These are phyloP conservation scores for Sclerotinia borealis DNA, from an alignment of 2,329 filamentous ascomycete genomes.

Conservation along the genomic window DNA sequence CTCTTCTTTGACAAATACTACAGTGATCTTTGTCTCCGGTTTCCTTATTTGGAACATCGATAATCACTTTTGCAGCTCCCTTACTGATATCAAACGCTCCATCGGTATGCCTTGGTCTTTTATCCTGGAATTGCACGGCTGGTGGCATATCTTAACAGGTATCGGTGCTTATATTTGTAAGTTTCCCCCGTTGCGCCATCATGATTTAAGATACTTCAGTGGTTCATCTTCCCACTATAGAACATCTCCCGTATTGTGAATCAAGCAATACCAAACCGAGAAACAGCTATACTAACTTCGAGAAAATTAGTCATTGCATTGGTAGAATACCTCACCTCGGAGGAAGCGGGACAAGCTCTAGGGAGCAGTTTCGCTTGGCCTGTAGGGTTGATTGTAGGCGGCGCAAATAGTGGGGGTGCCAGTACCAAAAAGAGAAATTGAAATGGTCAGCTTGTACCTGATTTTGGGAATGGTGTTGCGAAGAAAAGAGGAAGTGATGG, in stretches of 20 bases:
- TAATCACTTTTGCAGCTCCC: conserved; percentile 43
- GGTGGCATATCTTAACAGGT: conserved; percentile 59
- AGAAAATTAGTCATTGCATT: conserved; percentile 28
- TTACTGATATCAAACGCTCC: conserved; percentile 39
- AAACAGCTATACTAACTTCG: conserved; percentile 6
- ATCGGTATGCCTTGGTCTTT: conserved; percentile 51
- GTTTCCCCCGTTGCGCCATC: too few relatives aligned
- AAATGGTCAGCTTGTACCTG: too few relatives aligned
- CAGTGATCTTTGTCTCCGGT: conserved; percentile 37
- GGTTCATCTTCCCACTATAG: too few relatives aligned
- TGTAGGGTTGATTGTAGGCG: conserved; percentile 19
- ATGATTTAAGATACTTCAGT: too few relatives aligned
- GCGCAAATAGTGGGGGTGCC: not conserved
- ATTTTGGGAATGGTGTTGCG: too few relatives aligned
- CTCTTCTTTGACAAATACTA: not conserved
- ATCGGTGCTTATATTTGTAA: conserved; percentile 40
- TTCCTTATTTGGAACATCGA: conserved; percentile 54
- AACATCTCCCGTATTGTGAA: too few relatives aligned
- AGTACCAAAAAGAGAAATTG: too few relatives aligned
- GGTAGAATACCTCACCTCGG: conserved; percentile 33
- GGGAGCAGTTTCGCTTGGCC: conserved; percentile 29
- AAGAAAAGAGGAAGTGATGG: too few relatives aligned
- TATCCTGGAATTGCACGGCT: conserved; percentile 53
- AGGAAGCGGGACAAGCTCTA: conserved; percentile 28
- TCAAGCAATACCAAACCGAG: not conserved